These are phyloP conservation scores for Phanerodontia chrysosporium DNA, from an alignment of 768 basidiomycete genomes.

Conservation along the genomic window DNA sequence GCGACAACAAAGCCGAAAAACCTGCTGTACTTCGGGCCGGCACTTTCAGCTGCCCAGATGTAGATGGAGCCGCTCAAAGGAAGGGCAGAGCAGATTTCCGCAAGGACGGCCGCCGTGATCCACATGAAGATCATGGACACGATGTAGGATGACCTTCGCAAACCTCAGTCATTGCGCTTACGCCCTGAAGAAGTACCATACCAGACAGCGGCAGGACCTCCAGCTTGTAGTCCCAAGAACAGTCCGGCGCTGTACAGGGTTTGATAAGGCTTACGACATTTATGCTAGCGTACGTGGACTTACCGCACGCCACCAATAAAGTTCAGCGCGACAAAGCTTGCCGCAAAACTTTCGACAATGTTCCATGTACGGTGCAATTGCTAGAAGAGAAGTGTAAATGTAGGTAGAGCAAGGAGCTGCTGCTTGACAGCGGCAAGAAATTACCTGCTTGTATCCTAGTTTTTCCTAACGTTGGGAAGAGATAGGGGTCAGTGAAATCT, in stretches of 20 bases:
- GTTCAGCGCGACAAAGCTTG: constrained; percentile 85
- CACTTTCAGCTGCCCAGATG: constrained; percentile 92
- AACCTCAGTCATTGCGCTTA: constrained; percentile 8
- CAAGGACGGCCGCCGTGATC: constrained; percentile 82
- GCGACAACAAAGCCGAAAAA: constrained; percentile 89
- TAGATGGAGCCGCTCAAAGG: constrained; percentile 90
- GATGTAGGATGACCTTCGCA: constrained; percentile 73
- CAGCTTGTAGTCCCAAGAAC: constrained; percentile 79
- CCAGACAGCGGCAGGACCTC: constrained; percentile 87
- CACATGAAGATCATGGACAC: constrained; percentile 83
- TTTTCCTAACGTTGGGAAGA: constrained; percentile 41
- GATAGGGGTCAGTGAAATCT: constrained; percentile 48
- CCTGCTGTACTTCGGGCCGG: constrained; percentile 80
- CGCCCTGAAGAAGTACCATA: constrained; percentile 25
- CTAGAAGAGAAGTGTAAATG: constrained; percentile 33
- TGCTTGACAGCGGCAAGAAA: neutral
- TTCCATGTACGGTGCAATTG: constrained; percentile 86
- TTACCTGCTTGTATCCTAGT: constrained; percentile 79
- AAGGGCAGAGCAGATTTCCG: constrained; percentile 87
- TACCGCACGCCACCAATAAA: constrained; percentile 87
- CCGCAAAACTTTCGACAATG: constrained; percentile 79
- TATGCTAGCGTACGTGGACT: constrained; percentile 4
- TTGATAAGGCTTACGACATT: neutral
- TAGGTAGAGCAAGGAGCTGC: neutral
- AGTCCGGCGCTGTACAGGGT: constrained; percentile 55